These are phyloP conservation scores for Aspergillus mulundensis DNA, from an alignment of 495 filamentous ascomycete genomes.

Conservation along the genomic window DNA sequence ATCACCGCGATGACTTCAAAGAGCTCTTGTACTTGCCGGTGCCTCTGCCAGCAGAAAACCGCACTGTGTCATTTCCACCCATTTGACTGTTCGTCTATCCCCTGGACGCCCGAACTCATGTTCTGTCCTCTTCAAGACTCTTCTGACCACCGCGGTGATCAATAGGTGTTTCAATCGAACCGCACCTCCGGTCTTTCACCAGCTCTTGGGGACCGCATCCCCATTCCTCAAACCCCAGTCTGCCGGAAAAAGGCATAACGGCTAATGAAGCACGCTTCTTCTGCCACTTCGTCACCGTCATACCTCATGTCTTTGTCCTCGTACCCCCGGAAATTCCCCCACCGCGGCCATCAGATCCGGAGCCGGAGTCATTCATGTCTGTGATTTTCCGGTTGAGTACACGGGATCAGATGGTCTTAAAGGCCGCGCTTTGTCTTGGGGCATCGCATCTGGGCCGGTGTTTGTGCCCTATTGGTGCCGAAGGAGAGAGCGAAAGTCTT, in stretches of 20 bases:
- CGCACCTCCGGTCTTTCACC: background rate
- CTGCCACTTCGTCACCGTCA: background rate
- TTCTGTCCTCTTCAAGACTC: background rate
- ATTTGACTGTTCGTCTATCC: background rate
- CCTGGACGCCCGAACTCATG: background rate
- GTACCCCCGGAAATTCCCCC: background rate
- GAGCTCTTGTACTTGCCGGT: background rate
- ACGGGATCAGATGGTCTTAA: background rate
- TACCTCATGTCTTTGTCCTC: background rate
- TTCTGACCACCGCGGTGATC: background rate
- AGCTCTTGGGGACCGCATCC: no score
- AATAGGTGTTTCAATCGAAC: background rate
- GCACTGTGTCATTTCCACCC: background rate
- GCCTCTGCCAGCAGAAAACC: background rate
- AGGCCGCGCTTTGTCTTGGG: background rate
- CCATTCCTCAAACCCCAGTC: no score
- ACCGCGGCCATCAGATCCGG: background rate
- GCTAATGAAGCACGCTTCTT: background rate
- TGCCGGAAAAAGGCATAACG: no score
- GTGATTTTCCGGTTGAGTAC: background rate
- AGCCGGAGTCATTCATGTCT: background rate
- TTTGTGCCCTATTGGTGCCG: background rate
- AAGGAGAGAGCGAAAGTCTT: background rate
- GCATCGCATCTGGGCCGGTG: background rate
- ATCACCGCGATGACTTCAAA: background rate